Conservation (phyloP, 108 stramenopile species). For the Nannochloropsis oceanica region DNA sequence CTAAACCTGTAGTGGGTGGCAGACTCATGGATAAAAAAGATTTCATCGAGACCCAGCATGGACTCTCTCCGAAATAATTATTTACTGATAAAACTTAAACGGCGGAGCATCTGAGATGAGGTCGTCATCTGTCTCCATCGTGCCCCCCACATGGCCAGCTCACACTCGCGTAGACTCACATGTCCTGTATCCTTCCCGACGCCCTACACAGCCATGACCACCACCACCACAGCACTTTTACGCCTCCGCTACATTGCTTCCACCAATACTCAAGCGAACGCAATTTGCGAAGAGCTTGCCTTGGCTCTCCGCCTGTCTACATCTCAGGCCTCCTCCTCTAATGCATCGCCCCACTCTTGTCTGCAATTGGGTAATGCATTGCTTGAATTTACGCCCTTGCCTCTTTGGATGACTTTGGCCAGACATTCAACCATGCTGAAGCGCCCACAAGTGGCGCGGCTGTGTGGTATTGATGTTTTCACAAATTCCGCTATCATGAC, state of each 20-base stretch:
- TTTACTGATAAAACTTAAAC: no score
- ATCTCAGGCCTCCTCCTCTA: neutral
- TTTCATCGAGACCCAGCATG: no score
- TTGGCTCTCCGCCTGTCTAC: neutral
- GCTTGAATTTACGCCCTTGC: neutral
- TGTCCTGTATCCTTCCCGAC: no score
- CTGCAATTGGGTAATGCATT: neutral
- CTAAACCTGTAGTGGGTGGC: no score
- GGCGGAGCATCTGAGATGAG: no score
- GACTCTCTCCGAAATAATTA: no score
- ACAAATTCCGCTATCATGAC: neutral
- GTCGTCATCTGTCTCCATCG: no score
- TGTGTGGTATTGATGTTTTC: neutral
- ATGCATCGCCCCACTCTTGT: no score
- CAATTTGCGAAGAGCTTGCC: neutral
- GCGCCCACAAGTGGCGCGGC: neutral
- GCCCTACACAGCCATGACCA: no score
- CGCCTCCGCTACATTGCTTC: neutral
- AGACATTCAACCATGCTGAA: neutral
- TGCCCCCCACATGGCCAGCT: no score
- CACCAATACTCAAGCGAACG: neutral
- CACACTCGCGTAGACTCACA: no score
- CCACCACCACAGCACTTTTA: neutral
- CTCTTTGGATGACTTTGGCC: neutral
- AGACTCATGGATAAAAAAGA: no score